Conservation (phyloP, 2,329 filamentous ascomycete species). For the Ophiognomonia clavigignenti-juglandacearum region DNA sequence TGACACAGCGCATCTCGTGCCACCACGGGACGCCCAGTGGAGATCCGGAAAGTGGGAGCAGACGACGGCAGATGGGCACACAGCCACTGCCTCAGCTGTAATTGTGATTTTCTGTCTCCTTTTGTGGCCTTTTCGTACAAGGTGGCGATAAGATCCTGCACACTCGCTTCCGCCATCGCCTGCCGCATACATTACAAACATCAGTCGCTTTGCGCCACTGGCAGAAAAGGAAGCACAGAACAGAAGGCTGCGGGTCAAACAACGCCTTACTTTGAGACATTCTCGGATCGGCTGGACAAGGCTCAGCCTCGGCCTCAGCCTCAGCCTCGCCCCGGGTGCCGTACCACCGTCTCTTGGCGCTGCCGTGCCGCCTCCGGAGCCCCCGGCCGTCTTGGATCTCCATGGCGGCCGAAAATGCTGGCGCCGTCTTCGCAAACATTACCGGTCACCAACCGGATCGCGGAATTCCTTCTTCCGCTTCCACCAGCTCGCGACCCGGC, state of each 20-base stretch:
- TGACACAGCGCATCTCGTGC: neutral
- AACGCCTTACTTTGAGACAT: neutral
- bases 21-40: neutral
- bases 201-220: neutral
- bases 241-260: neutral
- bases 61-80: neutral
- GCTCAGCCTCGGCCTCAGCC: neutral
- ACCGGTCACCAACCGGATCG: constrained; percentile 8
- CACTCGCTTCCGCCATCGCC: neutral
- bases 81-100: neutral
- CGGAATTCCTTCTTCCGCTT: constrained; percentile 15
- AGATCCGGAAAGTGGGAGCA: constrained; percentile 1
- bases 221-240: neutral
- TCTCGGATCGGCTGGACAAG: neutral
- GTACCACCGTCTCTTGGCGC: constrained; percentile 6
- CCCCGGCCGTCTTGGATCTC: constrained; percentile 2
- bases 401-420: constrained; percentile 15
- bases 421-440: constrained; percentile 3
- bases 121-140: neutral
- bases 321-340: neutral
- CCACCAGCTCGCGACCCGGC: neutral
- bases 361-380: constrained; percentile 10
- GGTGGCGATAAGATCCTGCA: neutral
- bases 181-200: neutral
- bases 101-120: constrained; percentile 1